Conservation (phyloP, 2,329 filamentous ascomycete species). For the Coniochaeta hoffmannii region DNA sequence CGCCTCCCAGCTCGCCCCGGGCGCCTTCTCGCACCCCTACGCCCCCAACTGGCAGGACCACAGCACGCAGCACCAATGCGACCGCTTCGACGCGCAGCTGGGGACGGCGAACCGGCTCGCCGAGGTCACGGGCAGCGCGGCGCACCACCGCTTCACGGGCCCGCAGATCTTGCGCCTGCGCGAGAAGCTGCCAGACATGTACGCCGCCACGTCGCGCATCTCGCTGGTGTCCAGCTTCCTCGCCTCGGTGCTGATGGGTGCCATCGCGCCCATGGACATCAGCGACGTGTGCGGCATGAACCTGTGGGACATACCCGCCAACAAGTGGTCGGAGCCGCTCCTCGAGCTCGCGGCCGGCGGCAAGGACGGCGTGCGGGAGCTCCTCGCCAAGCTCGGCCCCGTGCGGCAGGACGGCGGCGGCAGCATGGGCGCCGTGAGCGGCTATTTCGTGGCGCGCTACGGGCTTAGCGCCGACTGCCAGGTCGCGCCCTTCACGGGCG, state of each 20-base stretch:
- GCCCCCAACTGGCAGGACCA: slow-evolving; percentile 98
- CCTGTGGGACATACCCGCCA: slow-evolving; percentile 78
- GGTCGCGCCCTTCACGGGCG: slow-evolving; percentile 83
- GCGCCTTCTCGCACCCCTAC: slow-evolving; percentile 73
- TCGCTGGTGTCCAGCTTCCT: slow-evolving; percentile 94
- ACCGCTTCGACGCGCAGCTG: slow-evolving; percentile 71
- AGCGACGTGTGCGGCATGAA: slow-evolving; percentile 96
- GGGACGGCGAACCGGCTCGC: slow-evolving; percentile 64
- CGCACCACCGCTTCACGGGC: slow-evolving; percentile 97
- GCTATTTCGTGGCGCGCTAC: slow-evolving; percentile 73
- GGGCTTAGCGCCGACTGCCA: slow-evolving; percentile 69
- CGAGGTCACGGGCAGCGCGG: slow-evolving; percentile 77
- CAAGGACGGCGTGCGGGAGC: slow-evolving; percentile 43
- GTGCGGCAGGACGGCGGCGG: slow-evolving; percentile 75
- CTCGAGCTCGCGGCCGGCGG: slow-evolving; percentile 67
- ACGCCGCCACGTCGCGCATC: slow-evolving; percentile 73
- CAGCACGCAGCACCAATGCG: slow-evolving; percentile 87
- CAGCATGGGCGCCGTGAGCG: slow-evolving; percentile 65
- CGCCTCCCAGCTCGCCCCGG: slow-evolving; percentile 58
- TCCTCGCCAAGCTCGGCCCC: slow-evolving; percentile 72
- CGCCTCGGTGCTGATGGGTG: slow-evolving; percentile 80
- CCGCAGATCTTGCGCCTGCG: slow-evolving; percentile 89
- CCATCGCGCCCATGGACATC: slow-evolving; percentile 83
- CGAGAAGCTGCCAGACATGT: slow-evolving; percentile 71
- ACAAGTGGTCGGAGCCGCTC: slow-evolving; percentile 66